Percentiles rank a stretch among this genome's conserved stretches.
Evolutionary conservation across 2,329 filamentous ascomycete species (phyloP).

Genomic region (Acrocalymma vagum): DNA sequence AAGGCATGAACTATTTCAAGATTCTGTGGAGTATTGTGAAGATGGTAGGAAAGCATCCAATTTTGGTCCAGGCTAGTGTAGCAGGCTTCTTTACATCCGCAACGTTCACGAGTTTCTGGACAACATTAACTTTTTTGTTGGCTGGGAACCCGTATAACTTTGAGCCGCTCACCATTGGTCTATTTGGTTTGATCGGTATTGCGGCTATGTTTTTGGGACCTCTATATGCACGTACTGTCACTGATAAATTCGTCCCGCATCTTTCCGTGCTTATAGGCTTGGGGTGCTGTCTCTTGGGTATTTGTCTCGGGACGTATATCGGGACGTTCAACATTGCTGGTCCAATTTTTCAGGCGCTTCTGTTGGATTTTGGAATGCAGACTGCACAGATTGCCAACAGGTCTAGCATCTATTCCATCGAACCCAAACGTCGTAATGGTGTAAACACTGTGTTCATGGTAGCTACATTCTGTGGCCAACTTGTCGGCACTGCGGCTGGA

Average conservation of each 20-base stretch:
- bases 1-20: conserved; percentile 70
- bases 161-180: conserved; percentile 72
- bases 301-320: conserved; percentile 73
- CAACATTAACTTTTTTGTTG: conserved; percentile 81
- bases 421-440: conserved; percentile 75
- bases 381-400: conserved; percentile 79
- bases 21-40: conserved; percentile 71
- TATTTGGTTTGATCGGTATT: conserved; percentile 82
- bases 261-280: conserved; percentile 73
- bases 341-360: conserved; percentile 74
- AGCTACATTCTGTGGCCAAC: conserved; percentile 75
- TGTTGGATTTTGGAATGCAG: conserved; percentile 77
- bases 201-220: conserved; percentile 73
- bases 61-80: conserved; percentile 74
- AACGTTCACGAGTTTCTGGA: conserved; percentile 75
- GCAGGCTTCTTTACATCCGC: conserved; percentile 69
- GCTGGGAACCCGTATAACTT: conserved; percentile 75
- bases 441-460: conserved; percentile 88
- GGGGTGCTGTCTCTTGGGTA: conserved; percentile 65
- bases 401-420: conserved; percentile 73
- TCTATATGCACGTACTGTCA: conserved; percentile 73
- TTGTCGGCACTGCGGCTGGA: conserved; percentile 68
- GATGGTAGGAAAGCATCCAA: conserved; percentile 71
- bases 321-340: conserved; percentile 73
- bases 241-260: conserved; percentile 74